Conservation (phyloP, 441 rosid species). For the Populus trichocarpa region DNA sequence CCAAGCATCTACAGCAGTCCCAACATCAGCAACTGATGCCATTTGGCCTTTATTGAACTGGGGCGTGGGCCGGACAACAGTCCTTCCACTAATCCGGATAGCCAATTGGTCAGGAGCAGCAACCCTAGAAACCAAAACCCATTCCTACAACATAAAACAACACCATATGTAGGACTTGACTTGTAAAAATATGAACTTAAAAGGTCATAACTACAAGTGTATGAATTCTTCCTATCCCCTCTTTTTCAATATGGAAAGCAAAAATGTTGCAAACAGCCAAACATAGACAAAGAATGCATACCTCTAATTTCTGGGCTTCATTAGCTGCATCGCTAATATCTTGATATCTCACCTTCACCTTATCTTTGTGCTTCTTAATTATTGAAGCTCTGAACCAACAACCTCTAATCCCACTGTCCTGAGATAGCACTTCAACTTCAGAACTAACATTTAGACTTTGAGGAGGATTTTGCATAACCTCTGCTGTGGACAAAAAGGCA, state of each 20-base stretch:
- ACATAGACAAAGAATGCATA: slow-evolving; percentile 10
- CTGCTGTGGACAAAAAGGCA: slow-evolving; percentile 12
- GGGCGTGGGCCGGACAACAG: slow-evolving; percentile 45
- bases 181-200: neutral
- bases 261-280: neutral
- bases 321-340: slow-evolving; percentile 64
- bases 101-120: slow-evolving; percentile 54
- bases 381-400: slow-evolving; percentile 80
- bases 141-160: slow-evolving; percentile 46
- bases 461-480: slow-evolving; percentile 17
- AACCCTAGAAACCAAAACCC: slow-evolving; percentile 57
- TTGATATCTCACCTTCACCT: slow-evolving; percentile 74
- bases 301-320: slow-evolving; percentile 70
- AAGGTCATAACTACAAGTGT: neutral
- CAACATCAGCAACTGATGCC: slow-evolving; percentile 33
- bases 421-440: slow-evolving; percentile 66
- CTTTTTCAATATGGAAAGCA: neutral
- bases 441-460: slow-evolving; percentile 42
- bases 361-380: slow-evolving; percentile 56
- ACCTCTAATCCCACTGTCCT: slow-evolving; percentile 84
- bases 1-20: slow-evolving; percentile 75
- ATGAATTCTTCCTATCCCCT: neutral
- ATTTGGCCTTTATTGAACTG: slow-evolving; percentile 19
- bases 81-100: slow-evolving; percentile 46
- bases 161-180: neutral